Percentiles rank a stretch among this genome's conserved stretches.
These are phyloP conservation scores for Fomitopsis palustris DNA, from an alignment of 1,284 basidiomycete species.

Conservation along the genomic window DNA sequence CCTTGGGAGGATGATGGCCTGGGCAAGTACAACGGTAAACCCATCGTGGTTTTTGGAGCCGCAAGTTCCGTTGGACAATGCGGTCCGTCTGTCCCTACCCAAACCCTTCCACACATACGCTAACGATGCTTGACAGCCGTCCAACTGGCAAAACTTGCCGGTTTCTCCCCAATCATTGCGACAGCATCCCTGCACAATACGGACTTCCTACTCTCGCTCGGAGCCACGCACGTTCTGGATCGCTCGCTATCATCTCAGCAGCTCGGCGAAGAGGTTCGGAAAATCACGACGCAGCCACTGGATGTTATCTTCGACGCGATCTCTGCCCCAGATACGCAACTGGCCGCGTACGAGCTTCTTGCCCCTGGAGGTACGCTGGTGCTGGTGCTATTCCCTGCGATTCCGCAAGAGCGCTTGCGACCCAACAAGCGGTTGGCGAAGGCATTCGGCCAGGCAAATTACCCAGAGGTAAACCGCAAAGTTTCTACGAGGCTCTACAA, in stretches of 20 bases:
- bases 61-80: slow-evolving; percentile 42
- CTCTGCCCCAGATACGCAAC: slow-evolving; percentile 12
- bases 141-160: slow-evolving; percentile 50
- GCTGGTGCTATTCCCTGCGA: slow-evolving; percentile 6
- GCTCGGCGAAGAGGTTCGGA: slow-evolving; percentile 19
- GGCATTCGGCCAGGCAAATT: slow-evolving; percentile 8
- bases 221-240: slow-evolving; percentile 52
- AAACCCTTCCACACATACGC: too few relatives aligned
- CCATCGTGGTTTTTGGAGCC: slow-evolving; percentile 42
- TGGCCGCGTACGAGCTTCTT: slow-evolving; percentile 21
- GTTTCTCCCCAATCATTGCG: slow-evolving; percentile 51
- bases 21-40: slow-evolving; percentile 33
- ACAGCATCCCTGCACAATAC: slow-evolving; percentile 45
- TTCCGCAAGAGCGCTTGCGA: not conserved
- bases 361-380: slow-evolving; percentile 23
- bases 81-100: slow-evolving; percentile 18
- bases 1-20: slow-evolving; percentile 27
- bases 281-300: slow-evolving; percentile 28
- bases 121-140: too few relatives aligned
- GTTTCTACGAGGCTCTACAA: slow-evolving; percentile 9
- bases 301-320: slow-evolving; percentile 37
- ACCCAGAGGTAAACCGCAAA: slow-evolving; percentile 1
- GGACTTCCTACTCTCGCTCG: slow-evolving; percentile 42
- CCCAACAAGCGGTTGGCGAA: slow-evolving; percentile 8
- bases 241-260: slow-evolving; percentile 26